A percentile compares a stretch with the other conserved stretches of the same genome.
Evolutionary conservation across 306 rosid genomes (phyloP).

Genomic region (Datisca glomerata): DNA sequence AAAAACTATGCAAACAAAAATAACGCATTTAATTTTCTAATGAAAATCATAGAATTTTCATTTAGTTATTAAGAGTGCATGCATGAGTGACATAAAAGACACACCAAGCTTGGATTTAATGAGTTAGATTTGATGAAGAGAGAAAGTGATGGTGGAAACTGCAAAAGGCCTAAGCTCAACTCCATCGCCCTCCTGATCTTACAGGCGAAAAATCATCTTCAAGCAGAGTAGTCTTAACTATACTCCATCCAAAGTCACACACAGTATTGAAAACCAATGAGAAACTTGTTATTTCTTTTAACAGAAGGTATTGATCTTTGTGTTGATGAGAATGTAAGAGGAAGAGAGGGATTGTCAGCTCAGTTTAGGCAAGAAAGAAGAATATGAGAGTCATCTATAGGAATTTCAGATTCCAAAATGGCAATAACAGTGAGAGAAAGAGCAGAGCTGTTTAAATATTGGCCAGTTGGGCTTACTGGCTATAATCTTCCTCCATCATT

Average conservation of each 20-base stretch:
- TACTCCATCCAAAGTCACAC: conserved; percentile 27
- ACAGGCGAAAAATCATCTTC: conserved; percentile 46
- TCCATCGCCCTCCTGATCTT: conserved; percentile 25
- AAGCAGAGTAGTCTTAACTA: conserved; percentile 23
- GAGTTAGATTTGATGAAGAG: conserved; percentile 33
- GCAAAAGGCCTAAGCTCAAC: conserved; percentile 21
- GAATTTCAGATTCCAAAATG: conserved; percentile 37
- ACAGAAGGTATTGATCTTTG: conserved; percentile 1
- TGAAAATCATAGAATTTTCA: too few species aligned
- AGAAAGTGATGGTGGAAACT: conserved; percentile 21
- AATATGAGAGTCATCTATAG: conserved; percentile 20
- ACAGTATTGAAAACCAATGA: conserved; percentile 20
- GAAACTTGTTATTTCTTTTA: background rate
- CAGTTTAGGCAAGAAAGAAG: conserved; percentile 45
- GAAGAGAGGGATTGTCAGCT: conserved; percentile 37
- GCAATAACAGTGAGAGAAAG: conserved; percentile 26
- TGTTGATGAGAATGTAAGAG: conserved; percentile 37
- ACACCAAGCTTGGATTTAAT: conserved; percentile 44
- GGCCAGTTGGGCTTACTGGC: conserved; percentile 55
- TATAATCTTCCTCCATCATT: background rate
- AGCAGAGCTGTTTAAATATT: conserved; percentile 30
- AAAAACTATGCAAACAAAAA: background rate
- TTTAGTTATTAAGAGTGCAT: background rate
- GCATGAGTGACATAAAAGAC: conserved; percentile 1
- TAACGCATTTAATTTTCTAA: background rate